phyloP scores from a whole-genome alignment of 179 eudicot genomes.

The Carnegiea gigantea region DNA sequence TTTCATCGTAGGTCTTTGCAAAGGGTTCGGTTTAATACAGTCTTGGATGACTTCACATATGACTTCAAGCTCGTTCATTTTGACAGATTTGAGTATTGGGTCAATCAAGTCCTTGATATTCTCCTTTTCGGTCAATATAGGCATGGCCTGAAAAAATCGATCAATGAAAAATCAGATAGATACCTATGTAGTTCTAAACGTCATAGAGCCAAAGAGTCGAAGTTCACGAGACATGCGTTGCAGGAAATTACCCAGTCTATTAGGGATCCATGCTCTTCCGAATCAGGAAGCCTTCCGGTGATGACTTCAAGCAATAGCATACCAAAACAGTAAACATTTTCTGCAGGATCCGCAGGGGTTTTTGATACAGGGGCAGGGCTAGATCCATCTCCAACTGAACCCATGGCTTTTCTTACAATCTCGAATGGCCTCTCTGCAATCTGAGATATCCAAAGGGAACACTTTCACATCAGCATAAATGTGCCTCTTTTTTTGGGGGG shows the following conservation, averaged over 20 bases:
- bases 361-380: constrained; percentile 30
- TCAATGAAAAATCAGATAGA: background rate
- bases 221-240: background rate
- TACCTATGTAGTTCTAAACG: background rate
- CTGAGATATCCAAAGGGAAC: constrained; percentile 30
- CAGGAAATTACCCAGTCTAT: constrained; percentile 60
- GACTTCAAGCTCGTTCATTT: constrained; percentile 62
- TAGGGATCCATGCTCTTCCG: constrained; percentile 68
- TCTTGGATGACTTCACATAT: constrained; percentile 62
- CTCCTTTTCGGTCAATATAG: constrained; percentile 48
- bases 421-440: constrained; percentile 61
- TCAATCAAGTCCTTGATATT: constrained; percentile 48
- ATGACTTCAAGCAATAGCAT: constrained; percentile 76
- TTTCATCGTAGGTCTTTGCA: constrained; percentile 63
- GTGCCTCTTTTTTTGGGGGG: background rate
- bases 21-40: constrained; percentile 52
- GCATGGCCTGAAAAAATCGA: constrained; percentile 46
- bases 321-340: constrained; percentile 72
- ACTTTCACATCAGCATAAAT: background rate
- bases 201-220: background rate
- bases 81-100: constrained; percentile 63
- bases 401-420: constrained; percentile 33
- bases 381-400: constrained; percentile 35
- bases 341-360: constrained; percentile 43
- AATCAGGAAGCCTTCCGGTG: constrained; percentile 66